Conservation (phyloP, 1,284 basidiomycete species). For the Ustilago xerochloae region DNA sequence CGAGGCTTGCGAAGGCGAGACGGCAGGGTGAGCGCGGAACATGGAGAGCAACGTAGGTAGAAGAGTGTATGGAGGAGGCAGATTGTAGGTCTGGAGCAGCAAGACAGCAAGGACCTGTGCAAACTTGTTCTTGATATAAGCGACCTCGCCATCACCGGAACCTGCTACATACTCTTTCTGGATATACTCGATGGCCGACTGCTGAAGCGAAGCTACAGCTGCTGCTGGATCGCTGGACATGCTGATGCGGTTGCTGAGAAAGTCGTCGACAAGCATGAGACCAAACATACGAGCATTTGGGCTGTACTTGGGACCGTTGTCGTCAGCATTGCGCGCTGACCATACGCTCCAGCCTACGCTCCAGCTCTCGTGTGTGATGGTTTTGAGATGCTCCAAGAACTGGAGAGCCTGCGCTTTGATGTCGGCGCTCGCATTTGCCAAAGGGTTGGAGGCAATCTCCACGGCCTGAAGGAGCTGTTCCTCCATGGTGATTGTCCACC, state of each 20-base stretch:
- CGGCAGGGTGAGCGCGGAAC: slow-evolving; percentile 69
- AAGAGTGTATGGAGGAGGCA: slow-evolving; percentile 80
- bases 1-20: slow-evolving; percentile 73
- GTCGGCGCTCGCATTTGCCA: slow-evolving; percentile 70
- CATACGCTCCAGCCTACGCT: slow-evolving; percentile 69
- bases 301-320: slow-evolving; percentile 76
- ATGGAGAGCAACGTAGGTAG: slow-evolving; percentile 71
- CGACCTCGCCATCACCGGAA: slow-evolving; percentile 53
- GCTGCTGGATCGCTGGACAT: slow-evolving; percentile 46
- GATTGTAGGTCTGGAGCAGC: slow-evolving; percentile 90
- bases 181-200: slow-evolving; percentile 60
- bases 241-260: slow-evolving; percentile 77
- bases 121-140: slow-evolving; percentile 90
- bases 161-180: slow-evolving; percentile 62
- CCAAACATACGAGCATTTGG: slow-evolving; percentile 84
- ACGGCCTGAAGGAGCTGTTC: slow-evolving; percentile 82
- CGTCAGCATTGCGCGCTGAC: slow-evolving; percentile 70
- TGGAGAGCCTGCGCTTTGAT: slow-evolving; percentile 79
- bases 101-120: slow-evolving; percentile 95
- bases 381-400: slow-evolving; percentile 80
- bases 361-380: slow-evolving; percentile 81
- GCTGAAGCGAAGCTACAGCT: slow-evolving; percentile 62
- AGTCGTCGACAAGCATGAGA: slow-evolving; percentile 84
- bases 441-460: slow-evolving; percentile 82
- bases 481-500: slow-evolving; percentile 48